These are phyloP conservation scores for Ustilago nuda DNA, from an alignment of 1,284 basidiomycete species.

Conservation along the genomic window DNA sequence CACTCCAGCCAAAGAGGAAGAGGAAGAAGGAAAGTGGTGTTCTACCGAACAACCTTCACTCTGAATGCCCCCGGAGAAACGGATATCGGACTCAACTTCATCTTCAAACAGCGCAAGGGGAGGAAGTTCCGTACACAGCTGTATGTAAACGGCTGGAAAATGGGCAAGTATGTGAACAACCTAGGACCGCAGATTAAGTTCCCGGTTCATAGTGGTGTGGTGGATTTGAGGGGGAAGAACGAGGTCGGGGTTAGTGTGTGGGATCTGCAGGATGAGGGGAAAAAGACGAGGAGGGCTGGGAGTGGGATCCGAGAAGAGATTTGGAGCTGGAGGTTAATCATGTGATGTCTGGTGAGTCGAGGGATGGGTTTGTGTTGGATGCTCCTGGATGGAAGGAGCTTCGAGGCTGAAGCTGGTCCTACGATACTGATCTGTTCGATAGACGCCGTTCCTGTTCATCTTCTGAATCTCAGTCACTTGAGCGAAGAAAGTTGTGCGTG, in stretches of 20 bases:
- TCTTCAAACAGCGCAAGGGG: constrained; percentile 3
- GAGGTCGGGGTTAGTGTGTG: constrained; percentile 47
- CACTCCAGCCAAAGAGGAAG: constrained; percentile 60
- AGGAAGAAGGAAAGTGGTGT: constrained; percentile 74
- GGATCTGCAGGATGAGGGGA: constrained; percentile 22
- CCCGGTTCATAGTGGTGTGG: constrained; percentile 47
- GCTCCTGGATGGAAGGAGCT: constrained; percentile 39
- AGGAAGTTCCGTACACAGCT: constrained; percentile 37
- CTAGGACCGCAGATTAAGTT: constrained; percentile 48
- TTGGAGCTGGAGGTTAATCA: constrained; percentile 36
- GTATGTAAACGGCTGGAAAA: constrained; percentile 64
- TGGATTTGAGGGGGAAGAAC: constrained; percentile 39
- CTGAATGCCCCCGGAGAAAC: not conserved
- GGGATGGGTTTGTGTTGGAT: constrained; percentile 31
- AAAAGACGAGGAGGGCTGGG: constrained; percentile 9
- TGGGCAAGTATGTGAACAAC: constrained; percentile 51
- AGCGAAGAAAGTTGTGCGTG: too few species aligned
- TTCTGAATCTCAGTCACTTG: not conserved
- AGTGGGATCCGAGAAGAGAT: constrained; percentile 28
- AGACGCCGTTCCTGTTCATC: not conserved
- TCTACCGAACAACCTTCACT: constrained; percentile 72
- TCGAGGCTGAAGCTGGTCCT: constrained; percentile 5
- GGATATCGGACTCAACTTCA: constrained; percentile 40
- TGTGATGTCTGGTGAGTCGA: constrained; percentile 29
- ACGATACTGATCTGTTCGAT: not conserved